These are phyloP conservation scores for Silybum marianum DNA, from an alignment of 129 eudicot genomes.

Conservation along the genomic window DNA sequence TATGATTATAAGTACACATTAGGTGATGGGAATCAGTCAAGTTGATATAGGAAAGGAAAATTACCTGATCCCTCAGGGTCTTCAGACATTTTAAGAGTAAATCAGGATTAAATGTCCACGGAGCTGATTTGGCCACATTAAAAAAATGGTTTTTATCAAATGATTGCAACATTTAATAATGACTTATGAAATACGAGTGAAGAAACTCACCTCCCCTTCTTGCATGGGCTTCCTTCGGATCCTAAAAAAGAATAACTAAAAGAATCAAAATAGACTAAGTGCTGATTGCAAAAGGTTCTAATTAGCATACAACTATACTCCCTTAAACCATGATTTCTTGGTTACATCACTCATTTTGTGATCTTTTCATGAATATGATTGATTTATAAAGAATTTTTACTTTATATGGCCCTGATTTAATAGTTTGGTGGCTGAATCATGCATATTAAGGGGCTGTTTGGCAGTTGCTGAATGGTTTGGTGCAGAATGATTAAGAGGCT, in stretches of 20 bases:
- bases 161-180: slow-evolving; percentile 24
- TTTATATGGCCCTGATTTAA: not conserved
- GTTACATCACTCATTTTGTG: not conserved
- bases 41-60: slow-evolving; percentile 17
- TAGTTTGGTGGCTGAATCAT: not conserved
- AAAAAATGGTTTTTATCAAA: slow-evolving; percentile 12
- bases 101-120: slow-evolving; percentile 89
- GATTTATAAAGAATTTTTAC: not conserved
- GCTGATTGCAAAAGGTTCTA: slow-evolving; percentile 4
- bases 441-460: not conserved
- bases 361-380: not conserved
- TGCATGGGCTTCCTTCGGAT: slow-evolving; percentile 91
- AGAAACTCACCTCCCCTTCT: slow-evolving; percentile 87
- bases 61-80: slow-evolving; percentile 69
- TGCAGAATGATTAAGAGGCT: too few relatives aligned
- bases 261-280: slow-evolving; percentile 4
- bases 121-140: slow-evolving; percentile 63
- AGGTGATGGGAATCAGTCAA: slow-evolving; percentile 1
- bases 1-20: not conserved
- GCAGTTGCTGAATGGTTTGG: too few relatives aligned
- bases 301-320: not conserved
- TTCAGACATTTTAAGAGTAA: slow-evolving; percentile 63
- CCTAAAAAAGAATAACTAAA: slow-evolving; percentile 39
- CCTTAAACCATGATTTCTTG: not conserved
- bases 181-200: slow-evolving; percentile 5